Conservation (phyloP, 108 stramenopile species). For the Cyclotella kingstonii region DNA sequence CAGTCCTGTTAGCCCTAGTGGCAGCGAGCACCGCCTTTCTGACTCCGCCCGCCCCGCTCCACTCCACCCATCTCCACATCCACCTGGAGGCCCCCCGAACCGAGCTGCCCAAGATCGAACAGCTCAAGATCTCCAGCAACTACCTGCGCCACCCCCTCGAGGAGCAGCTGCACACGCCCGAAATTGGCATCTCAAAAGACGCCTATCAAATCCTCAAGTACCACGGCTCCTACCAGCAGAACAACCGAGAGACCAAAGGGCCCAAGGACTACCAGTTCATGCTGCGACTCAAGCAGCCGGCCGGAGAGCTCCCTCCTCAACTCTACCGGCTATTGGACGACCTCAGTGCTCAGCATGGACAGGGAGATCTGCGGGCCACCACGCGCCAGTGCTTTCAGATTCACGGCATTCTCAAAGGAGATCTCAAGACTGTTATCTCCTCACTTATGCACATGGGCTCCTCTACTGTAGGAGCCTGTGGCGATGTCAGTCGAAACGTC, state of each 20-base stretch:
- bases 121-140: constrained; percentile 62
- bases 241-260: constrained; percentile 83
- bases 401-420: constrained; percentile 95
- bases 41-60: background rate
- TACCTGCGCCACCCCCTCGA: constrained; percentile 72
- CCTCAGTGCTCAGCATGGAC: constrained; percentile 83
- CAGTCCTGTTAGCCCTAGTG: too few species aligned
- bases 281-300: constrained; percentile 97
- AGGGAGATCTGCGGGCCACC: constrained; percentile 93
- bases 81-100: constrained; percentile 71
- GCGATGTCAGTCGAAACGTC: constrained; percentile 96
- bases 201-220: constrained; percentile 95
- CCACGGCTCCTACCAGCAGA: constrained; percentile 98
- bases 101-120: constrained; percentile 78
- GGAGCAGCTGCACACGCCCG: constrained; percentile 72
- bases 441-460: constrained; percentile 96
- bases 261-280: constrained; percentile 97
- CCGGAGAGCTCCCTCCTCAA: constrained; percentile 91
- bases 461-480: constrained; percentile 96
- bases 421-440: constrained; percentile 93
- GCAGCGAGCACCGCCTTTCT: too few species aligned
- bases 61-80: constrained; percentile 45
- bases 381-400: constrained; percentile 98
- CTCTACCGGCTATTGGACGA: constrained; percentile 92
- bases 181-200: constrained; percentile 83